Evolutionary conservation across 345 rosid species (phyloP).

Genomic region (Salix koriyanagi): DNA sequence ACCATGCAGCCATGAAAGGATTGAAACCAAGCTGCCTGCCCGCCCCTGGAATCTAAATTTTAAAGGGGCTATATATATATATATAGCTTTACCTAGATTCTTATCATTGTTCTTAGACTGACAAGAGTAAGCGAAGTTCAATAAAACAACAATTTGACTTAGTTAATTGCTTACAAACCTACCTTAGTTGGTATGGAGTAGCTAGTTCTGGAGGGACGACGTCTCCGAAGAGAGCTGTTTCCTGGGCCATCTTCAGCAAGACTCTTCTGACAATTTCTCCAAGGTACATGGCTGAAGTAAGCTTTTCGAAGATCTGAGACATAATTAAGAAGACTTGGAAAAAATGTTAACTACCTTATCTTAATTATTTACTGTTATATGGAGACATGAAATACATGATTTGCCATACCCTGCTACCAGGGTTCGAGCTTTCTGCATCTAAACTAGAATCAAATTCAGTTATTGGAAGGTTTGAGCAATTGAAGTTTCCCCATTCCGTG

Average conservation of each 20-base stretch:
- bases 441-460: slow-evolving; percentile 51
- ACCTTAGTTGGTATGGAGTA: slow-evolving; percentile 53
- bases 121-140: too few relatives aligned
- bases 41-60: too few relatives aligned
- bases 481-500: slow-evolving; percentile 64
- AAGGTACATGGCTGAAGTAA: slow-evolving; percentile 55
- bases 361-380: too few relatives aligned
- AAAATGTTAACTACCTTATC: background rate
- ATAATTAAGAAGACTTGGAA: background rate
- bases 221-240: slow-evolving; percentile 55
- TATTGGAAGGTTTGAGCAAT: slow-evolving; percentile 43
- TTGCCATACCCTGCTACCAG: slow-evolving; percentile 37
- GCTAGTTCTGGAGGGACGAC: slow-evolving; percentile 43
- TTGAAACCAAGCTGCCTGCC: too few relatives aligned
- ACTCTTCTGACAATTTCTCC: slow-evolving; percentile 80
- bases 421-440: slow-evolving; percentile 51
- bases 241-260: slow-evolving; percentile 50
- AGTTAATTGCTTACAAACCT: background rate
- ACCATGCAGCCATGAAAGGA: too few relatives aligned
- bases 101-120: too few relatives aligned
- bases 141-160: too few relatives aligned
- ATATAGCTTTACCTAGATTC: too few relatives aligned
- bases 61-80: too few relatives aligned
- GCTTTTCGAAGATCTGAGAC: slow-evolving; percentile 54
- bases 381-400: background rate